Percentiles rank a stretch among this genome's conserved stretches.
These are phyloP conservation scores for Syzygium grande DNA, from an alignment of 345 rosid species.

Conservation along the genomic window DNA sequence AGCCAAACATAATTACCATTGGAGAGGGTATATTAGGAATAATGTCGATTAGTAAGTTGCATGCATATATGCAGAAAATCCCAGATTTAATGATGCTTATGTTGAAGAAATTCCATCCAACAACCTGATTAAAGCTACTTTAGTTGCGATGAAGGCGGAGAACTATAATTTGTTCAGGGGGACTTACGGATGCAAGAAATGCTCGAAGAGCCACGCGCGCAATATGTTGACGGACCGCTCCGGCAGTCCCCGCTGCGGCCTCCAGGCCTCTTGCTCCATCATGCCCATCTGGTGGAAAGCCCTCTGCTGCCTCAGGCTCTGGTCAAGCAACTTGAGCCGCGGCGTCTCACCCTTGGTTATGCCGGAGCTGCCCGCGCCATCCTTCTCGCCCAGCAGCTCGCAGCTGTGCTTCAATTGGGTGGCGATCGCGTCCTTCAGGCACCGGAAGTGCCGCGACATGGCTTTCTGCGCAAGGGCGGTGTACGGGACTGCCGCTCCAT, in stretches of 20 bases:
- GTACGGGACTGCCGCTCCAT: slow-evolving; percentile 82
- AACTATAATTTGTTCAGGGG: background rate
- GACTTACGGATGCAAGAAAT: slow-evolving; percentile 98
- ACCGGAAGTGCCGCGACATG: slow-evolving; percentile 94
- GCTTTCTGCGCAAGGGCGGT: slow-evolving; percentile 96
- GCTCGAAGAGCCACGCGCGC: slow-evolving; percentile 98
- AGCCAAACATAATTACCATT: background rate
- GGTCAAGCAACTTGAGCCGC: slow-evolving; percentile 70
- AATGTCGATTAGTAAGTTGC: background rate
- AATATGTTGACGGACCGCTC: slow-evolving; percentile 89
- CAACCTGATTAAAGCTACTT: slow-evolving; percentile 13
- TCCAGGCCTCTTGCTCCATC: slow-evolving; percentile 98
- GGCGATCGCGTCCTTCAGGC: slow-evolving; percentile 74
- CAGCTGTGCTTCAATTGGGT: slow-evolving; percentile 69
- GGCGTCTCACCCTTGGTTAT: slow-evolving; percentile 95
- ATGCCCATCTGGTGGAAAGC: slow-evolving; percentile 93
- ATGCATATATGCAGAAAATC: background rate
- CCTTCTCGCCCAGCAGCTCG: slow-evolving; percentile 77
- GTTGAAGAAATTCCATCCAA: background rate
- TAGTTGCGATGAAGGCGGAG: background rate
- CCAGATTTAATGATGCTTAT: background rate
- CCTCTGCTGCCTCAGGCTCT: slow-evolving; percentile 83
- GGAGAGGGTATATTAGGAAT: background rate
- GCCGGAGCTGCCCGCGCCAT: slow-evolving; percentile 56
- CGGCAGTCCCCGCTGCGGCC: slow-evolving; percentile 96